Evolutionary conservation across 139 green algal species (phyloP).

Genomic region (Chlamydomonas eustigma): DNA sequence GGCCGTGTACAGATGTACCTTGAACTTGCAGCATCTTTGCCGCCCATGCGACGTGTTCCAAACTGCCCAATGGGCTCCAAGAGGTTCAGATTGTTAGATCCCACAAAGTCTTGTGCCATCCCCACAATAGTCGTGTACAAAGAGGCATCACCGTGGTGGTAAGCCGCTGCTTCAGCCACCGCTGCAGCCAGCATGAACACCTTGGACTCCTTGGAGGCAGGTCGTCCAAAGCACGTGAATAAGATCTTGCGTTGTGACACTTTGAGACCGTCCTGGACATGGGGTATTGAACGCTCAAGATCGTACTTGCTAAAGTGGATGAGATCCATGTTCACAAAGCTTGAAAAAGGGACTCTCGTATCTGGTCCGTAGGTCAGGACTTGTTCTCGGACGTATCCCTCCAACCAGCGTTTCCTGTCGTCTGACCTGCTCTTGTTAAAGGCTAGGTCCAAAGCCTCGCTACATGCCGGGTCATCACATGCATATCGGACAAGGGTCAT

Average conservation of each 20-base stretch:
- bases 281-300: slow-evolving; percentile 13
- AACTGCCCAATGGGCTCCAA: slow-evolving; percentile 8
- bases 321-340: slow-evolving; percentile 31
- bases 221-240: not conserved
- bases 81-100: slow-evolving; percentile 32
- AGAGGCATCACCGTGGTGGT: slow-evolving; percentile 26
- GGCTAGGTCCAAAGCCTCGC: slow-evolving; percentile 9
- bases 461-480: not conserved
- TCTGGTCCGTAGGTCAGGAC: not conserved
- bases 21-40: not conserved
- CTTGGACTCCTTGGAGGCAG: slow-evolving; percentile 5
- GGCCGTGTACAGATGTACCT: slow-evolving; percentile 6
- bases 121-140: slow-evolving; percentile 21
- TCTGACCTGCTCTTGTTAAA: slow-evolving; percentile 25
- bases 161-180: slow-evolving; percentile 1
- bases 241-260: slow-evolving; percentile 22
- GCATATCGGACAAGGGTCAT: not conserved
- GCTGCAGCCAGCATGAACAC: slow-evolving; percentile 22
- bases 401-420: slow-evolving; percentile 19
- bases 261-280: slow-evolving; percentile 21
- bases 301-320: slow-evolving; percentile 21
- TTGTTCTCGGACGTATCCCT: not conserved
- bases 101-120: slow-evolving; percentile 35
- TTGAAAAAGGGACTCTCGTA: not conserved
- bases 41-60: not conserved